Base-by-base conservation (phyloP, 148 eudicot genomes). In the Fallopia convolvulus region DNA sequence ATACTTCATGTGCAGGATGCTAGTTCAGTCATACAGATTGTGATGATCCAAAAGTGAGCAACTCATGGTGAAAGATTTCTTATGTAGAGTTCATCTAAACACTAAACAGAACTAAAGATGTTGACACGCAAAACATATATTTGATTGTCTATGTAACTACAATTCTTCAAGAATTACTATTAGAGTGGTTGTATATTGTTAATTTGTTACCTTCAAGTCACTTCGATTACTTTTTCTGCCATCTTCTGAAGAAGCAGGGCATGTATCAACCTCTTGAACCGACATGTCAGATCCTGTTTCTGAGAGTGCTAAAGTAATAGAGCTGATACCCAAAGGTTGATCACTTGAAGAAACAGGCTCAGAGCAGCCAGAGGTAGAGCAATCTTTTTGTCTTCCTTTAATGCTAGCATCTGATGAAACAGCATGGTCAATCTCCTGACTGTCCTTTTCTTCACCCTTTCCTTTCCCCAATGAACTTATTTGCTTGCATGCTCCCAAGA, bases 401-500 rank as follows among this genome's bases (percentile, higher is more conserved):
- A 68, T 68, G 7, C 46, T 68, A 33, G 72, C 44, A 68, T 68
- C 6, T 68, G 72, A 68, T 68, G 72, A 46, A 68, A 68, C 46
- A 68, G 44, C 46, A 39, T 68, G 44, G 32, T 15, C 20, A 68
- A 17, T 36, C 72, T 68, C 46, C 72, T 17, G 10, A 15, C 72
- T 68, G 44, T 68, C 44, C 72, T 36, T 68, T 36, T 14, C 44
- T 68, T 39, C 44, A 15, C 72, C 72, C 44, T 68, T 68, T 68
- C 72, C 72, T 36, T 68, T 68, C 72, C 39, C 72, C 44, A 68
- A 68, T 68, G 72, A 68, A 39, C 72, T 17, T 68, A 6, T 14
- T 68, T 68, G 72, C 72, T 68, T 68, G 21, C 46, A 36, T 13
- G 72, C 36, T 68, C 44, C 72, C 72, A 68, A 39, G 72, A 68